Conservation (phyloP, 768 basidiomycete genomes). For the Termitomyces sp. region DNA sequence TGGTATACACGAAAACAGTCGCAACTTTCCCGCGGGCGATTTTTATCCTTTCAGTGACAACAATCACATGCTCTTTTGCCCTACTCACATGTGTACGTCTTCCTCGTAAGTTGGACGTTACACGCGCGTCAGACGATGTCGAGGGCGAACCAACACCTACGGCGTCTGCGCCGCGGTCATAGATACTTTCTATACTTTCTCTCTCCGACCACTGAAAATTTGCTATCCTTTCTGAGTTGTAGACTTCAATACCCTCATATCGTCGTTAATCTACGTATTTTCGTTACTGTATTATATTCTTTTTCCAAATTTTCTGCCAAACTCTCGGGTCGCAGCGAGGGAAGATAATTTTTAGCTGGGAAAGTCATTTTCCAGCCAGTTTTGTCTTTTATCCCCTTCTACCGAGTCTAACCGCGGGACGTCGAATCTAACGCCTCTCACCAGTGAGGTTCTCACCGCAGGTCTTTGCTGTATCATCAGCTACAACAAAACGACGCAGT, state of each 20-base stretch:
- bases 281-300: too few species aligned
- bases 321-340: too few species aligned
- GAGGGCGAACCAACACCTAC: not conserved
- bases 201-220: not conserved
- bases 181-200: not conserved
- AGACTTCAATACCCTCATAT: not conserved
- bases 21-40: slow-evolving; percentile 63
- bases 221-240: not conserved
- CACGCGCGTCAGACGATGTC: not conserved
- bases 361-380: too few species aligned
- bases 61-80: slow-evolving; percentile 34
- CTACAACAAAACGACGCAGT: not conserved
- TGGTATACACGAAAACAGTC: slow-evolving; percentile 68
- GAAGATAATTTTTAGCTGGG: too few species aligned
- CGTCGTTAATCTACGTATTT: not conserved
- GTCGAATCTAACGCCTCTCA: not conserved
- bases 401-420: not conserved
- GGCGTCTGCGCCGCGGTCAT: not conserved
- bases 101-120: not conserved
- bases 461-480: not conserved
- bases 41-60: slow-evolving; percentile 49
- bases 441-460: not conserved
- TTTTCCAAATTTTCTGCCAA: not conserved
- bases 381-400: not conserved
- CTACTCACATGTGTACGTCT: slow-evolving; percentile 45